phyloP scores from a whole-genome alignment of 2,329 filamentous ascomycete species.

The Colletotrichum plurivorum region DNA sequence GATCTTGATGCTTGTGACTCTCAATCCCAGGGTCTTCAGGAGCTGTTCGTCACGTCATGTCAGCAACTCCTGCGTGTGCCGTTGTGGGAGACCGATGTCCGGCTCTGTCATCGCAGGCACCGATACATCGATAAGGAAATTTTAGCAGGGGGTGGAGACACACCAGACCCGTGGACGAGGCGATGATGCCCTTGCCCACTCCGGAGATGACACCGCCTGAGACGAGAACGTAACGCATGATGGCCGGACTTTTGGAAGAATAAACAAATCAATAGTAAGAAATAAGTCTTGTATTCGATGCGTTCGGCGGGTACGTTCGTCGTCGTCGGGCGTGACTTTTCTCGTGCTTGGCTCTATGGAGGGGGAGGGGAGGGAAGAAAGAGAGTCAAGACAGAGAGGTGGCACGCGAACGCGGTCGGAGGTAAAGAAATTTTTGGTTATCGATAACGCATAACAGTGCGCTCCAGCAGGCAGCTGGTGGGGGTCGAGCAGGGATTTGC shows the following conservation, averaged over 20 bases:
- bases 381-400: conserved; percentile 36
- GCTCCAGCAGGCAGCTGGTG: background rate
- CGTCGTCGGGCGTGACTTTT: conserved; percentile 8
- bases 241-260: conserved; percentile 13
- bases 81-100: conserved; percentile 23
- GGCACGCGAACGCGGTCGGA: conserved; percentile 40
- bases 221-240: conserved; percentile 49
- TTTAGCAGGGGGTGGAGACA: conserved; percentile 37
- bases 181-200: conserved; percentile 75
- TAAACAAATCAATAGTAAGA: background rate
- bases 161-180: conserved; percentile 75
- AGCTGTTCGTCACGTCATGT: conserved; percentile 66
- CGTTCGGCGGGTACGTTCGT: conserved; percentile 16
- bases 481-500: background rate
- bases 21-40: conserved; percentile 85
- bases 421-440: conserved; percentile 41
- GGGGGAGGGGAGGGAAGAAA: conserved; percentile 40
- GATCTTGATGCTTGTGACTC: conserved; percentile 71
- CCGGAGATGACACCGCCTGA: conserved; percentile 68
- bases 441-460: conserved; percentile 34
- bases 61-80: conserved; percentile 30
- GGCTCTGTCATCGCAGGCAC: conserved; percentile 4
- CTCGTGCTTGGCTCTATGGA: conserved; percentile 35
- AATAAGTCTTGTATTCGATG: conserved; percentile 10
- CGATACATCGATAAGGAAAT: conserved; percentile 42